These are phyloP conservation scores for Myriosclerotinia duriaeana DNA, from an alignment of 2,329 filamentous ascomycete genomes.

Conservation along the genomic window DNA sequence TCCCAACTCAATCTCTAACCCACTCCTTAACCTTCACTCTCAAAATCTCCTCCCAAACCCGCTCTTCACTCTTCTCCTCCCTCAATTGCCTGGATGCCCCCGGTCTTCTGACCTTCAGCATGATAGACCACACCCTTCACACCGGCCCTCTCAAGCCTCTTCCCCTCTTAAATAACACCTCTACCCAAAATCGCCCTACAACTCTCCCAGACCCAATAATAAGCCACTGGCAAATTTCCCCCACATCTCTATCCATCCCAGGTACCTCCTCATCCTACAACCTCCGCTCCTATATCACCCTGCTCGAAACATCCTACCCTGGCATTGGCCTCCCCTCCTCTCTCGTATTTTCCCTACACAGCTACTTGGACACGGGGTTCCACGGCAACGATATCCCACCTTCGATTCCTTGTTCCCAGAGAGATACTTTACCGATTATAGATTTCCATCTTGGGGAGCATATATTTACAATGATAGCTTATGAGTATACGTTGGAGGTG, in stretches of 20 bases:
- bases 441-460: constrained; percentile 4
- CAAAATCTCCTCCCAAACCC: background rate
- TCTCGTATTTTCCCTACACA: constrained; percentile 12
- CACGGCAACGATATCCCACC: background rate
- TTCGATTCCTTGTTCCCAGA: constrained; percentile 7
- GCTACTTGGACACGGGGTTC: background rate
- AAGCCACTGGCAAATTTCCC: constrained; percentile 11
- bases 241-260: constrained; percentile 4
- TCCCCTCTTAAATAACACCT: background rate
- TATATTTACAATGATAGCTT: constrained; percentile 12
- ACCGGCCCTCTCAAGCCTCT: background rate
- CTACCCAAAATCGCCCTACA: background rate
- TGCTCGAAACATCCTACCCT: constrained; percentile 13
- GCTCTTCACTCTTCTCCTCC: constrained; percentile 18
- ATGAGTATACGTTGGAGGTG: constrained; percentile 25
- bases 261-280: background rate
- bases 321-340: constrained; percentile 8
- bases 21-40: background rate
- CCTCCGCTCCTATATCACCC: background rate
- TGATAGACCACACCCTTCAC: constrained; percentile 3
- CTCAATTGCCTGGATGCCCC: background rate
- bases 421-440: constrained; percentile 1
- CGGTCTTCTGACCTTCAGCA: constrained; percentile 12
- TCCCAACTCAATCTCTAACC: background rate
- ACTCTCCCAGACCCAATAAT: background rate